These are phyloP conservation scores for Clavariopsis aquatica DNA, from an alignment of 495 filamentous ascomycete genomes.

Conservation along the genomic window DNA sequence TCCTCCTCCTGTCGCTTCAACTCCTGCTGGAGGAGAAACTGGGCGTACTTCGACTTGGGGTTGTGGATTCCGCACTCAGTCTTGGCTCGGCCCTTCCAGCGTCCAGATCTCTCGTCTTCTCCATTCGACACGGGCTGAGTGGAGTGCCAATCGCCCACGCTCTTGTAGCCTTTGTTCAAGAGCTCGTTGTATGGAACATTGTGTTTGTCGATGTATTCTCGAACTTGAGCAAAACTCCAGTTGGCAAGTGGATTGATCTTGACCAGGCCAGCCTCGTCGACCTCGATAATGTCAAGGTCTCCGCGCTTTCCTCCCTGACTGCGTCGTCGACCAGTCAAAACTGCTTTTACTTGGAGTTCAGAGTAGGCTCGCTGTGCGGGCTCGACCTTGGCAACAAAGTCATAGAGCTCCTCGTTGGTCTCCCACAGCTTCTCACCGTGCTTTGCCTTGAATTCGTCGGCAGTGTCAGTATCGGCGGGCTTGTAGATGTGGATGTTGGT, in stretches of 20 bases:
- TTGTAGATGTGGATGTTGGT: conserved; percentile 85
- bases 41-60: conserved; percentile 85
- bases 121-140: conserved; percentile 83
- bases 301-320: conserved; percentile 94
- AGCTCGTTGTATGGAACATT: conserved; percentile 92
- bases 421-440: conserved; percentile 88
- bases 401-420: conserved; percentile 81
- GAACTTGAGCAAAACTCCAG: conserved; percentile 90
- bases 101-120: conserved; percentile 94
- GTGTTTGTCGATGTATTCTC: conserved; percentile 79
- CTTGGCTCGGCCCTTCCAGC: conserved; percentile 94
- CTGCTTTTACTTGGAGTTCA: conserved; percentile 84
- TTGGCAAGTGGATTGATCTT: conserved; percentile 99
- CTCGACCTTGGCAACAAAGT: conserved; percentile 97
- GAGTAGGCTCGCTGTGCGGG: conserved; percentile 89
- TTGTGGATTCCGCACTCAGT: conserved; percentile 99
- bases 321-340: conserved; percentile 88
- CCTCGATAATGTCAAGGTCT: conserved; percentile 82
- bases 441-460: conserved; percentile 73
- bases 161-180: conserved; percentile 92
- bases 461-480: conserved; percentile 68
- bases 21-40: conserved; percentile 75
- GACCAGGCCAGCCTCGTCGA: conserved; percentile 88
- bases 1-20: conserved; percentile 68
- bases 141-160: conserved; percentile 95